Evolutionary conservation across 768 basidiomycete genomes (phyloP).

Genomic region (Lentinula guzmanii): DNA sequence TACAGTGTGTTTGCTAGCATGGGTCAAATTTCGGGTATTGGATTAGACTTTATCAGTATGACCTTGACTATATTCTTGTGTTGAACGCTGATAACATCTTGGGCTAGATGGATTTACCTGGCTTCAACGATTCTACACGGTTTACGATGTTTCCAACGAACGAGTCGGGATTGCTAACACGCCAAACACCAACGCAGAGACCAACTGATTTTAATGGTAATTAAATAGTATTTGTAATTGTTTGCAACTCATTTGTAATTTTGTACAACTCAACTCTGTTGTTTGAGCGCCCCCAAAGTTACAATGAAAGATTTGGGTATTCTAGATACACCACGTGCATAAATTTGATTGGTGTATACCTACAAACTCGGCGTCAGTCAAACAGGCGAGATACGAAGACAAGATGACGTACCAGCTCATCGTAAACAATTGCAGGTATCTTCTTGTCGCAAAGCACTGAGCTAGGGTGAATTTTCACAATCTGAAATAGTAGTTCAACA

Average conservation of each 20-base stretch:
- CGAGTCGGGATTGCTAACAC: slow-evolving; percentile 55
- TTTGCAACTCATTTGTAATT: too few species aligned
- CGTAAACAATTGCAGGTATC: slow-evolving; percentile 82
- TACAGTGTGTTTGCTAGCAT: slow-evolving; percentile 31
- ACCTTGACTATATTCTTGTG: not conserved
- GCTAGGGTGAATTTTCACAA: slow-evolving; percentile 87
- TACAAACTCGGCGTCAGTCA: not conserved
- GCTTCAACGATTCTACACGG: slow-evolving; percentile 61
- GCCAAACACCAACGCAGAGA: slow-evolving; percentile 38
- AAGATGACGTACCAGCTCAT: slow-evolving; percentile 69
- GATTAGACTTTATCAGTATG: slow-evolving; percentile 45
- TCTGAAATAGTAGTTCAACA: slow-evolving; percentile 23
- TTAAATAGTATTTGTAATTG: too few species aligned
- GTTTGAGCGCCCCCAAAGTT: slow-evolving; percentile 12
- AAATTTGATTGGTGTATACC: slow-evolving; percentile 80
- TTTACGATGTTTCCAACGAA: slow-evolving; percentile 51
- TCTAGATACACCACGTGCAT: slow-evolving; percentile 86
- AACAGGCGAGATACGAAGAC: not conserved
- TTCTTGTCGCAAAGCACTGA: slow-evolving; percentile 80
- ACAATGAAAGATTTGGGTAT: slow-evolving; percentile 56
- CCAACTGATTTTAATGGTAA: slow-evolving; percentile 19
- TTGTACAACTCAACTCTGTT: not conserved
- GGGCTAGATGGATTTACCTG: slow-evolving; percentile 37
- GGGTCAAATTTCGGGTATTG: slow-evolving; percentile 25
- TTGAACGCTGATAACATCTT: not conserved